phyloP scores from a whole-genome alignment of 495 filamentous ascomycete genomes.

The Penicillium robsamsonii region DNA sequence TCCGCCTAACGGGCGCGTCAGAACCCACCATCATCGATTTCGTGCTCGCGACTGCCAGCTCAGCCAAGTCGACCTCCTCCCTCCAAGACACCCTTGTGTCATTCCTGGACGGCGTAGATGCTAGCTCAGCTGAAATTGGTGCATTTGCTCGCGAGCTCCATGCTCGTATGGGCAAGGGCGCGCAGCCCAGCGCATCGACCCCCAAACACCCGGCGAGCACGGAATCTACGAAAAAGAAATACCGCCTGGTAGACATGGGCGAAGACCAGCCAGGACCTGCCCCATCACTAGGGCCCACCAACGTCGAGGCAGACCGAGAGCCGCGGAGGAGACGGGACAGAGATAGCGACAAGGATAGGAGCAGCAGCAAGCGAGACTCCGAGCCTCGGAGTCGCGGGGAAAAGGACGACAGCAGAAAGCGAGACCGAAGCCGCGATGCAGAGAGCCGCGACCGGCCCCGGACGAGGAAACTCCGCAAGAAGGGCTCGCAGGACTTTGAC shows the following conservation, averaged over 20 bases:
- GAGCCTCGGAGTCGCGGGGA: conserved; percentile 29
- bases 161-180: conserved; percentile 39
- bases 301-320: conserved; percentile 49
- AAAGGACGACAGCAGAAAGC: conserved; percentile 39
- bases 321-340: conserved; percentile 48
- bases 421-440: conserved; percentile 45
- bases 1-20: conserved; percentile 56
- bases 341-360: conserved; percentile 36
- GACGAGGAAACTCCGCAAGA: conserved; percentile 54
- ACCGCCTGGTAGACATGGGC: conserved; percentile 80
- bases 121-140: conserved; percentile 42
- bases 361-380: conserved; percentile 15
- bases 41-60: conserved; percentile 57
- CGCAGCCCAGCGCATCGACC: conserved; percentile 9
- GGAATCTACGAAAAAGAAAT: conserved; percentile 59
- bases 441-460: conserved; percentile 46
- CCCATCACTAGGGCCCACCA: conserved; percentile 46
- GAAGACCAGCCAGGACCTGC: conserved; percentile 53
- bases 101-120: conserved; percentile 50
- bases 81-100: conserved; percentile 53
- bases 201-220: conserved; percentile 13
- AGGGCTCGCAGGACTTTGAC: conserved; percentile 59
- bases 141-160: conserved; percentile 56
- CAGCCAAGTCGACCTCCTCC: conserved; percentile 50
- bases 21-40: conserved; percentile 63